A percentile compares a stretch with the other conserved stretches of the same genome.
phyloP scores from a whole-genome alignment of 2,329 filamentous ascomycete genomes.

The Neobulgaria alba region DNA sequence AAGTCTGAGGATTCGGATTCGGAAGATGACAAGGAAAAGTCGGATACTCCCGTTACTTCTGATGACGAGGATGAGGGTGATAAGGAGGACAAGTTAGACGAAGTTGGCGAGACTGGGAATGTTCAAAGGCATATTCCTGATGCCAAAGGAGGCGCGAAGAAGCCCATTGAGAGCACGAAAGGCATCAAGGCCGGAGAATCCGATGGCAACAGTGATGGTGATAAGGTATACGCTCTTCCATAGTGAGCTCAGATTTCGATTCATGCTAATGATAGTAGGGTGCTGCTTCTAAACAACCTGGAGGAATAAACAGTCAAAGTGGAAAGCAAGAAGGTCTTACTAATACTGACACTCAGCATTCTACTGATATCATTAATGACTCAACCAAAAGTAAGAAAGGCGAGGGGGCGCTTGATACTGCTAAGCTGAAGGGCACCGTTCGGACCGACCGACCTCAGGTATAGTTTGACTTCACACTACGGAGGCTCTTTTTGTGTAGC shows the following conservation, averaged over 20 bases:
- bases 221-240: too few relatives aligned
- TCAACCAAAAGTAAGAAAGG: conserved; percentile 44
- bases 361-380: conserved; percentile 34
- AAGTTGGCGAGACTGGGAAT: neutral
- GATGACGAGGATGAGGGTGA: conserved; percentile 22
- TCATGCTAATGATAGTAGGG: too few relatives aligned
- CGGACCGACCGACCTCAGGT: conserved; percentile 26
- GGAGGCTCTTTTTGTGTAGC: too few relatives aligned
- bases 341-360: conserved; percentile 44
- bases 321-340: conserved; percentile 45
- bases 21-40: conserved; percentile 24
- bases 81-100: conserved; percentile 23
- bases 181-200: conserved; percentile 19
- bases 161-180: conserved; percentile 31
- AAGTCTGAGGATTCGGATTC: conserved; percentile 19
- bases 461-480: too few relatives aligned
- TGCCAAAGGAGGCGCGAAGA: conserved; percentile 32
- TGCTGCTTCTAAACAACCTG: conserved; percentile 24
- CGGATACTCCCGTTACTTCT: conserved; percentile 26
- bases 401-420: conserved; percentile 47
- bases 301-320: conserved; percentile 34
- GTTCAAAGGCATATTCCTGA: conserved; percentile 28
- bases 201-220: conserved; percentile 13
- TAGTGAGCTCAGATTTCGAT: too few relatives aligned
- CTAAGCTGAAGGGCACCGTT: conserved; percentile 44